A percentile compares a stretch with the other conserved stretches of the same genome.
These are phyloP conservation scores for Pythium volutum DNA, from an alignment of 352 stramenopile species.

Conservation along the genomic window DNA sequence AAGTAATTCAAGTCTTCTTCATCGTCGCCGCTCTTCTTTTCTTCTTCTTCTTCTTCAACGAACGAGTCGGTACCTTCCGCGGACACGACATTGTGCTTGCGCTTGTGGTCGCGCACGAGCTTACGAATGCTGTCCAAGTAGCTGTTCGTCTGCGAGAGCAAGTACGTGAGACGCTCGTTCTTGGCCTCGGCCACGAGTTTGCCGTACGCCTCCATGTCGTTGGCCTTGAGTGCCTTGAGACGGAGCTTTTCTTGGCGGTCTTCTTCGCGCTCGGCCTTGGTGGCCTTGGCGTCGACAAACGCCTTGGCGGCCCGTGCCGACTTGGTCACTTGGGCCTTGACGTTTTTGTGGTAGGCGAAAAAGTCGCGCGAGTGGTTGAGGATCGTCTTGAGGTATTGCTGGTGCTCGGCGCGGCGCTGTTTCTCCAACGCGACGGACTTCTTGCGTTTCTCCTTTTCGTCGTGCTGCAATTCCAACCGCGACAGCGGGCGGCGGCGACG, in stretches of 20 bases:
- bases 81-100: slow-evolving; percentile 55
- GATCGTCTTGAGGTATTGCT: slow-evolving; percentile 78
- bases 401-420: slow-evolving; percentile 69
- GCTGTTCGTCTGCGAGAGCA: slow-evolving; percentile 95
- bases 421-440: slow-evolving; percentile 83
- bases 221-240: slow-evolving; percentile 90
- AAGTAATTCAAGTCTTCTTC: slow-evolving; percentile 86
- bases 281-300: slow-evolving; percentile 72
- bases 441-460: slow-evolving; percentile 78
- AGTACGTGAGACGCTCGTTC: slow-evolving; percentile 96
- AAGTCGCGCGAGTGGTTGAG: slow-evolving; percentile 85
- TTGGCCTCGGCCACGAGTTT: slow-evolving; percentile 97
- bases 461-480: slow-evolving; percentile 57
- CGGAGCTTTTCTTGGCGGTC: slow-evolving; percentile 85
- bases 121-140: slow-evolving; percentile 96
- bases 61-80: slow-evolving; percentile 15
- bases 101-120: slow-evolving; percentile 89
- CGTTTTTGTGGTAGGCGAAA: slow-evolving; percentile 85
- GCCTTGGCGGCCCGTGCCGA: slow-evolving; percentile 67
- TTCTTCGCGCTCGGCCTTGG: slow-evolving; percentile 81
- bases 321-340: slow-evolving; percentile 69
- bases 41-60: slow-evolving; percentile 23
- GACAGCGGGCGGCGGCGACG: slow-evolving; percentile 62
- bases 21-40: slow-evolving; percentile 28
- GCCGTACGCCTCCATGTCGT: slow-evolving; percentile 98